These are phyloP conservation scores for Eucalyptus pauciflora DNA, from an alignment of 345 rosid genomes.

Conservation along the genomic window DNA sequence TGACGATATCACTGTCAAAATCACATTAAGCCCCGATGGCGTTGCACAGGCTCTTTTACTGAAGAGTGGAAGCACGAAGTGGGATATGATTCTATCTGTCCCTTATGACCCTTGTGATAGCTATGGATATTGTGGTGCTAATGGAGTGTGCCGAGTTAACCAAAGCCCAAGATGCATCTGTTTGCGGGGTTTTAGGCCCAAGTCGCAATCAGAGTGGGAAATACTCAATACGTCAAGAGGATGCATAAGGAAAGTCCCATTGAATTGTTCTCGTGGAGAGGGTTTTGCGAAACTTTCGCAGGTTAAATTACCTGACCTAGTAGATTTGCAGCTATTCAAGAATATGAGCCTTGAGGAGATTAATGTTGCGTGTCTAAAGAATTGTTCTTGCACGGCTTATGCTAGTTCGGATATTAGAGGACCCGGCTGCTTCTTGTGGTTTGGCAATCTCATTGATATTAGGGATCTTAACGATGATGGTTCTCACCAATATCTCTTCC, in stretches of 20 bases:
- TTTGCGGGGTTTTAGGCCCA: conserved; percentile 17
- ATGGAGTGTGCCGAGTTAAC: not conserved
- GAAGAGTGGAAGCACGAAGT: not conserved
- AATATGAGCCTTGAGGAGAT: not conserved
- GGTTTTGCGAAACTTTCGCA: not conserved
- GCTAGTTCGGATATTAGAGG: not conserved
- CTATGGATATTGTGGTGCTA: not conserved
- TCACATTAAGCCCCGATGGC: not conserved
- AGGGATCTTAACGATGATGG: not conserved
- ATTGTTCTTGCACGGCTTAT: conserved; percentile 27
- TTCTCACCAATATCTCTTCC: not conserved
- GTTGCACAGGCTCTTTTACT: not conserved
- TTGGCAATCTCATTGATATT: not conserved
- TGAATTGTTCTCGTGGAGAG: not conserved
- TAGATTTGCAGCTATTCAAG: conserved; percentile 9
- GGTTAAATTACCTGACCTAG: conserved; percentile 3
- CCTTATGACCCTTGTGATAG: not conserved
- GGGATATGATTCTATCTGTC: not conserved
- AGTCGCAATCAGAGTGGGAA: conserved; percentile 7
- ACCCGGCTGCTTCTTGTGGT: conserved; percentile 19
- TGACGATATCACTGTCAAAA: not conserved
- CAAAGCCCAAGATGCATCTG: conserved; percentile 1
- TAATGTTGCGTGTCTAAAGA: not conserved
- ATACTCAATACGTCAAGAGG: not conserved
- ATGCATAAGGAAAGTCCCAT: not conserved